Evolutionary conservation across 495 filamentous ascomycete species (phyloP), one percentile per base, ranked within the genome.

Genomic region (Penicillium diatomitis): DNA sequence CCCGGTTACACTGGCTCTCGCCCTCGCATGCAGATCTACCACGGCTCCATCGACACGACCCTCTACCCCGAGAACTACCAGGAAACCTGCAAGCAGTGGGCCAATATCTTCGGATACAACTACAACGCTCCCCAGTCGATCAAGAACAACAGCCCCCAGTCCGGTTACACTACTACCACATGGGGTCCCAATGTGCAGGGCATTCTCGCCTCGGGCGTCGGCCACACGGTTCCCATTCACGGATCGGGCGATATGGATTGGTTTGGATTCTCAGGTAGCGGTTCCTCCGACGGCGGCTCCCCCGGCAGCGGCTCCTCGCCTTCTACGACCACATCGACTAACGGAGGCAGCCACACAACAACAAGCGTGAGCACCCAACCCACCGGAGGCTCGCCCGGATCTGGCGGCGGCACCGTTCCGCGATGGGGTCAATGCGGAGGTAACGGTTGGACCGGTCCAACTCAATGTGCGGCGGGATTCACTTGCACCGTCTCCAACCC

Each of bases 1-100:
- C 12, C 40, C 8, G 40, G 40, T 6, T 42, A 42, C 40, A n/a
- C 40, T 42, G 40, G 40, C 29, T 42, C 40, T 5, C 40, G 40
- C 3, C 40, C 40, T 6, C 40, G 40, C 11, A 42, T 42, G 40
- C 40, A 42, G 8, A 42, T 42, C 40, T 42, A 42, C 4, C 40
- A 42, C 40, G 40, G 40, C 40, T 30, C 28, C 27, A 27, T n/a
- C 9, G 40, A 42, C 40, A 42, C 40, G 6, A 32, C 40, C 8
- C 40, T 42, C 9, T 42, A 31, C 29, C 40, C 40, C 6, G 28
- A 42, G 27, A 42, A 42, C 29, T 42, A 42, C 28, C 32, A 42
- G 28, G 40, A 42, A 27, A 42, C 40, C 9, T 42, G 40, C 29
- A 42, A 42, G 40, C 40, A 42, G 40, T 42, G 40, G 40, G 40